Base-by-base conservation (phyloP, 2,329 filamentous ascomycete genomes). In the Leptographium lundbergii region DNA sequence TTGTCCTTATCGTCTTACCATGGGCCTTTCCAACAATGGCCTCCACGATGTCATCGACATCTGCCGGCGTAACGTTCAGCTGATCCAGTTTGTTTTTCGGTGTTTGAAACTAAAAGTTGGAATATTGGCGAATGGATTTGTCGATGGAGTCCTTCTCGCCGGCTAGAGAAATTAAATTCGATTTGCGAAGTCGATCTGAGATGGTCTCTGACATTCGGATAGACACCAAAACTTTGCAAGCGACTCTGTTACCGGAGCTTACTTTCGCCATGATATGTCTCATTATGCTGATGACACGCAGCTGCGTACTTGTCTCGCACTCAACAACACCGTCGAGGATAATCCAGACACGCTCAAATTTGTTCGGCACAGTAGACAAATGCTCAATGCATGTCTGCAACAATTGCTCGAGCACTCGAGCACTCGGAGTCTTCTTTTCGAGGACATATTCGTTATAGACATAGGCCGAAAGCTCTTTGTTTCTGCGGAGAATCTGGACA, bases 271-370 rank as follows among this genome's bases (percentile, higher is more conserved):
- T 53, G 3, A 65, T 55, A 13, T 61, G 65, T 10, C 62, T 61
- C 19, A 69, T 34, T 1, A 66, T 19, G 3, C 29, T 61, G 11
- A 64, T 32, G 10, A 66, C 6, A 1, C 55, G 48, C 4, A 1
- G 10, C 42, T 66, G 65, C 50, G 62, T 59, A 4, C 60, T 61
- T 6, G 29, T 19, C 3, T 58, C 47, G 32, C 66, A 65, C 36
- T 66, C 65, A 6, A 70, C 65, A 2, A 69, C 27, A 1, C 68
- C 69, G 48, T 70, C 69, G 1, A 70, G 17, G 0, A 71, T n/a
- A 5, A 70, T 62, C 60, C 66, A 65, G 1, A 69, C 13, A 14
- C 64, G 67, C 6, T 61, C 54, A 0, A 27, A 47, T 10, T 63
- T 39, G 6, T 48, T 52, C 2, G 64, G 57, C 1, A 53, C 45